These are phyloP conservation scores for Candida coquimbonensis DNA, from an alignment of 805 yeast genomes.

Conservation along the genomic window DNA sequence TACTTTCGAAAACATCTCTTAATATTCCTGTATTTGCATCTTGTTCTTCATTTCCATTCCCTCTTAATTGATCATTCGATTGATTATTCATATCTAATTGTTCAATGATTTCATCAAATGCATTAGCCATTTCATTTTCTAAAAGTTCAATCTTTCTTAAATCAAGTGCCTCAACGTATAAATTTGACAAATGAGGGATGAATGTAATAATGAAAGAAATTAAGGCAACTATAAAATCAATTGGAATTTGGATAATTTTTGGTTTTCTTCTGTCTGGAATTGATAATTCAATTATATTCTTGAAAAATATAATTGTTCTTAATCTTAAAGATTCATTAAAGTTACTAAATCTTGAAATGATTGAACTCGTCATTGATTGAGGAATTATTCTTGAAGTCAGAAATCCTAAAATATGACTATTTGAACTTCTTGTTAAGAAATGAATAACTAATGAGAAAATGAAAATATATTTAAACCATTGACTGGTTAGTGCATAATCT, in stretches of 20 bases:
- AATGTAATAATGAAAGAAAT: neutral
- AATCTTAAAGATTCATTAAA: neutral
- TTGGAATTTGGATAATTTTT: neutral
- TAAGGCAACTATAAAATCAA: neutral
- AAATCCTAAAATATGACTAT: neutral
- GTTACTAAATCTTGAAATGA: neutral
- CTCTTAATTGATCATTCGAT: neutral
- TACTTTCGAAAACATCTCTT: too few relatives aligned
- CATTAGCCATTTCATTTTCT: neutral
- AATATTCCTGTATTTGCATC: neutral
- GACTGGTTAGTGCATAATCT: neutral
- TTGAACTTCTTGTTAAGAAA: constrained; percentile 1
- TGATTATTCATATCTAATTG: neutral
- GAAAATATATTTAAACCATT: neutral
- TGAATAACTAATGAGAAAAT: neutral
- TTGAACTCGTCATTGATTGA: neutral
- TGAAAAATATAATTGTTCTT: neutral
- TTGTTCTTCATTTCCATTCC: neutral
- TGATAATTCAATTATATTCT: neutral
- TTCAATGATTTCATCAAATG: neutral
- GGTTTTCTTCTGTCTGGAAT: neutral
- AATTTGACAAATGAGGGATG: neutral
- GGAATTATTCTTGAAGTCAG: neutral
- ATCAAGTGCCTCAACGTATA: neutral
- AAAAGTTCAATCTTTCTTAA: neutral